Conservation (phyloP, 495 filamentous ascomycete species). For the Penicillium soppii region DNA sequence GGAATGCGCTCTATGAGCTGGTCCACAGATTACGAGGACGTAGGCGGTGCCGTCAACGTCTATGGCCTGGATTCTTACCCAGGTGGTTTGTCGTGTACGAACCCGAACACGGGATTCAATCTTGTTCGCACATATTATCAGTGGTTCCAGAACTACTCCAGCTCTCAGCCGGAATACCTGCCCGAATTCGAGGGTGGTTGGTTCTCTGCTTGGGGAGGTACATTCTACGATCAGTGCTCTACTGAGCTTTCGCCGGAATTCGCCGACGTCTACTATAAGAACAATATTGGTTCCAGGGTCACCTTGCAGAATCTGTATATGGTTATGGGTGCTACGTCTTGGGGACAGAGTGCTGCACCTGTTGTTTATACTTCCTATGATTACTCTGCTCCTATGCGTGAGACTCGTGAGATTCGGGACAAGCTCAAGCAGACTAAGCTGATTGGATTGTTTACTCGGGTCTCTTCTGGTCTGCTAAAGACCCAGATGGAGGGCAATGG, state of each 20-base stretch:
- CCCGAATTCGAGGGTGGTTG: conserved; percentile 56
- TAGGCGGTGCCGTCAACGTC: conserved; percentile 55
- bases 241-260: conserved; percentile 50
- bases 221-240: conserved; percentile 46
- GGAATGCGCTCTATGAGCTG: conserved; percentile 50
- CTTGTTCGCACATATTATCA: conserved; percentile 54
- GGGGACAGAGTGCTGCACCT: conserved; percentile 49
- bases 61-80: conserved; percentile 58
- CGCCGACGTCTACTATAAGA: conserved; percentile 57
- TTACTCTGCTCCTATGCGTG: conserved; percentile 42
- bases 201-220: conserved; percentile 54
- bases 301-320: conserved; percentile 55
- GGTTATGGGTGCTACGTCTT: conserved; percentile 58
- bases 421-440: conserved; percentile 56
- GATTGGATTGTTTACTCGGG: conserved; percentile 54
- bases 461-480: conserved; percentile 51
- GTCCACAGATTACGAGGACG: conserved; percentile 55
- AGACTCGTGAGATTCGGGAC: conserved; percentile 42
- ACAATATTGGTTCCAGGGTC: conserved; percentile 50
- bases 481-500: conserved; percentile 58
- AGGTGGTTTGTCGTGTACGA: conserved; percentile 52
- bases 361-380: conserved; percentile 54
- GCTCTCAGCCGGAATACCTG: conserved; percentile 50
- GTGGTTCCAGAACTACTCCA: conserved; percentile 55
- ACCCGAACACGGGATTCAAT: conserved; percentile 48